These are phyloP conservation scores for Reticulascus tulasneorum DNA, from an alignment of 2,329 filamentous ascomycete genomes.

Conservation along the genomic window DNA sequence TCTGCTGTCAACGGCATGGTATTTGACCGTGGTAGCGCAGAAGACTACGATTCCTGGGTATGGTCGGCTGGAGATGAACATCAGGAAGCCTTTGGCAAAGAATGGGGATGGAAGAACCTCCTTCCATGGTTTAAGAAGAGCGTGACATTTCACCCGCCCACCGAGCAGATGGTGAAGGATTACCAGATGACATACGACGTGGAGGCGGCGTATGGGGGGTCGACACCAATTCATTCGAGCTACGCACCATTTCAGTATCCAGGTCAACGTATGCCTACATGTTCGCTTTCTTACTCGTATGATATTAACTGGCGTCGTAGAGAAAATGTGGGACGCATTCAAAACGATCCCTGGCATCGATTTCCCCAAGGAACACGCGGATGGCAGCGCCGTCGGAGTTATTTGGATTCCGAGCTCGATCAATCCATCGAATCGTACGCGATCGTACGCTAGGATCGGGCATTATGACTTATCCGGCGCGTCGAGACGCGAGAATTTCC, in stretches of 20 bases:
- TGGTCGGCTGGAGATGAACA: too few relatives aligned
- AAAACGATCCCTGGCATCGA: slow-evolving; percentile 16
- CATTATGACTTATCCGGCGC: too few relatives aligned
- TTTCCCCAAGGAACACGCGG: slow-evolving; percentile 12
- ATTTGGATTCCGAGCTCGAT: too few relatives aligned
- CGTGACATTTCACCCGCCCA: slow-evolving; percentile 13
- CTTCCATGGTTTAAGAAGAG: slow-evolving; percentile 27
- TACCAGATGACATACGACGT: slow-evolving; percentile 13
- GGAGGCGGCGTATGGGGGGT: slow-evolving; percentile 12
- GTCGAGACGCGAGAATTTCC: slow-evolving; percentile 20
- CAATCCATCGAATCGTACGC: too few relatives aligned
- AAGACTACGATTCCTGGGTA: slow-evolving; percentile 32
- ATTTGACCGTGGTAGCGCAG: slow-evolving; percentile 22
- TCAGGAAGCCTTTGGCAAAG: slow-evolving; percentile 30
- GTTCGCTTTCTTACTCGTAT: too few relatives aligned
- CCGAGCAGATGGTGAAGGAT: slow-evolving; percentile 8
- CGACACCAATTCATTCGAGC: too few relatives aligned
- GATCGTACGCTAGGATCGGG: too few relatives aligned
- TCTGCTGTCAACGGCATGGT: slow-evolving; percentile 27
- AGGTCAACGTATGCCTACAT: too few relatives aligned
- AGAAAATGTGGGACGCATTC: slow-evolving; percentile 15
- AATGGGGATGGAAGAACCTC: slow-evolving; percentile 32
- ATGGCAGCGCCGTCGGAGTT: slow-evolving; percentile 15
- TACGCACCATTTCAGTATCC: too few relatives aligned
- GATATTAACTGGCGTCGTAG: too few relatives aligned